These are phyloP conservation scores for Metschnikowia lunata DNA, from an alignment of 805 yeast species.

Conservation along the genomic window DNA sequence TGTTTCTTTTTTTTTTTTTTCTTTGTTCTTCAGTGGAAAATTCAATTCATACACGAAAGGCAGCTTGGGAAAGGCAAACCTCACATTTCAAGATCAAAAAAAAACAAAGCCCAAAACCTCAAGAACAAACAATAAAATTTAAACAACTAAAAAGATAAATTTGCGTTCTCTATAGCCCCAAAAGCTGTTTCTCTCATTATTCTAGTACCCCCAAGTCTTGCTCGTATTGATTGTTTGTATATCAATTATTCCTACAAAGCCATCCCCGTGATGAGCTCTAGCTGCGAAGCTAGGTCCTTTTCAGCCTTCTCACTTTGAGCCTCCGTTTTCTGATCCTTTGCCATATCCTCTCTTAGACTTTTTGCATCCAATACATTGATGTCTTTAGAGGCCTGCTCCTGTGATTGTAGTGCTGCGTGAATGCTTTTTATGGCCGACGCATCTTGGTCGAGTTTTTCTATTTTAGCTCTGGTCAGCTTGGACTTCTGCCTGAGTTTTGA, in stretches of 20 bases:
- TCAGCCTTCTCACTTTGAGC: conserved; percentile 31
- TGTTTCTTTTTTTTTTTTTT: too few species aligned
- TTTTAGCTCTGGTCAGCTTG: conserved; percentile 30
- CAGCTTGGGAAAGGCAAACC: too few species aligned
- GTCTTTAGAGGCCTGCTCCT: conserved; percentile 14
- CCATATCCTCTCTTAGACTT: conserved; percentile 34
- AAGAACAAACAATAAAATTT: too few species aligned
- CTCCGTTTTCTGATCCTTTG: conserved; percentile 31
- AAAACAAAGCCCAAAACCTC: too few species aligned
- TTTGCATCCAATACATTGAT: conserved; percentile 34
- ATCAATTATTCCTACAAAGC: conserved; percentile 9
- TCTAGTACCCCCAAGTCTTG: too few species aligned
- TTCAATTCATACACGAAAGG: too few species aligned
- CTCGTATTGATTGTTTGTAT: too few species aligned
- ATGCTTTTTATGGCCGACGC: conserved; percentile 18
- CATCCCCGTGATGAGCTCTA: conserved; percentile 46
- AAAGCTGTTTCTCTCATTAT: too few species aligned
- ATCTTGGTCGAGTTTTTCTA: conserved; percentile 33
- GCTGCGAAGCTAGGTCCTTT: conserved; percentile 40
- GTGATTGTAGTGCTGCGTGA: conserved; percentile 11
- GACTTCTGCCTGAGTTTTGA: conserved; percentile 15
- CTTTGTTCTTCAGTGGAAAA: too few species aligned
- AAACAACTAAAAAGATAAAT: neutral
- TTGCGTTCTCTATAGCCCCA: neutral
- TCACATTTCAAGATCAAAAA: too few species aligned